Evolutionary conservation across 2,329 filamentous ascomycete species (phyloP).

Genomic region (Aureobasidium pullulans): DNA sequence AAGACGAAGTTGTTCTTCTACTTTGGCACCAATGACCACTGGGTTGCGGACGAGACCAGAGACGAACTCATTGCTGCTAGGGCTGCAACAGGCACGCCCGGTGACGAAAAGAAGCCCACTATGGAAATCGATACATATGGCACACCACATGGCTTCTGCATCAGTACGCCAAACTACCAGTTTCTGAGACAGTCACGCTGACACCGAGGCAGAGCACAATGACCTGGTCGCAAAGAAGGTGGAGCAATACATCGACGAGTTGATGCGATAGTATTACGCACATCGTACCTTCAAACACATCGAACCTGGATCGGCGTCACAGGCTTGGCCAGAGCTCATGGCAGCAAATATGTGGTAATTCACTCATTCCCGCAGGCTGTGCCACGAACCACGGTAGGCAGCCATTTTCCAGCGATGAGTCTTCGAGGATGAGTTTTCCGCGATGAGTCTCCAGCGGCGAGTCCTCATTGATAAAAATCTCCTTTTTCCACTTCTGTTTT

Average conservation of each 20-base stretch:
- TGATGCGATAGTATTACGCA: neutral
- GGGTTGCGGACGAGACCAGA: constrained; percentile 52
- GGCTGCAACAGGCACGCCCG: constrained; percentile 25
- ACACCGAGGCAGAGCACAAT: constrained; percentile 31
- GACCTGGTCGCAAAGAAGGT: constrained; percentile 46
- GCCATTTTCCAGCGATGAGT: too few species aligned
- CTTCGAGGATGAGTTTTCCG: too few species aligned
- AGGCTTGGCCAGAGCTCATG: too few species aligned
- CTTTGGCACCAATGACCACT: constrained; percentile 54
- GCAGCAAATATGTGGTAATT: neutral
- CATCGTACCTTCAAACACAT: too few species aligned
- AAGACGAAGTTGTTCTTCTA: constrained; percentile 48
- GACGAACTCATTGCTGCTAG: constrained; percentile 46
- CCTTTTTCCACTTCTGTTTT: too few species aligned
- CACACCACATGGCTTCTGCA: constrained; percentile 54
- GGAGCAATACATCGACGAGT: constrained; percentile 34
- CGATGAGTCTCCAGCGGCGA: too few species aligned
- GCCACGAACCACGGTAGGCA: too few species aligned
- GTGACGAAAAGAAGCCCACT: constrained; percentile 35
- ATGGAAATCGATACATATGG: constrained; percentile 50
- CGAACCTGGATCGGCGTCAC: too few species aligned
- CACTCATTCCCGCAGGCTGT: too few species aligned
- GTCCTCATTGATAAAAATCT: too few species aligned
- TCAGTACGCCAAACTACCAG: constrained; percentile 36
- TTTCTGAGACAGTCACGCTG: neutral